Conservation (phyloP, 1,139 yeast species). For the Kurtzmaniella quercitrusa region DNA sequence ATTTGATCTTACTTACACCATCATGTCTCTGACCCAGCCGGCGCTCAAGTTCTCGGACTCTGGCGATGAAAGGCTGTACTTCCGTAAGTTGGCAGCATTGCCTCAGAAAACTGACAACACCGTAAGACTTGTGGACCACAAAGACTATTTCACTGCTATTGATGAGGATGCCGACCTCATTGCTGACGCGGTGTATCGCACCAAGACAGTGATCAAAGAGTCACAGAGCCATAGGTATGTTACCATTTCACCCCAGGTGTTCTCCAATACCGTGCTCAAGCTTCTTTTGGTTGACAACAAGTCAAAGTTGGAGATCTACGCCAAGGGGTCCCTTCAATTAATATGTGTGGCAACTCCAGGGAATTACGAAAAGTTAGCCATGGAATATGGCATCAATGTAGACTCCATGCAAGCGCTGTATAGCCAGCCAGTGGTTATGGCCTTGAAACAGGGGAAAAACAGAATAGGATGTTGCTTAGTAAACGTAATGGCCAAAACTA, state of each 20-base stretch:
- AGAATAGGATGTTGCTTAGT: constrained; percentile 75
- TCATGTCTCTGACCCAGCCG: constrained; percentile 61
- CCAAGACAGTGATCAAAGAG: constrained; percentile 70
- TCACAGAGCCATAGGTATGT: constrained; percentile 59
- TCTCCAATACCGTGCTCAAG: constrained; percentile 57
- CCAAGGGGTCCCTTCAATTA: constrained; percentile 56
- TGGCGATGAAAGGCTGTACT: constrained; percentile 61
- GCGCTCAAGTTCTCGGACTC: constrained; percentile 69
- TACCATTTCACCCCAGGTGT: constrained; percentile 73
- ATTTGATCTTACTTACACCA: neutral
- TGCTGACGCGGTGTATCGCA: constrained; percentile 79
- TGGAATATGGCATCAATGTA: constrained; percentile 48
- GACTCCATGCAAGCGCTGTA: constrained; percentile 63
- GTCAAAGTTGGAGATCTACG: constrained; percentile 69
- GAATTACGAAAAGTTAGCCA: constrained; percentile 52
- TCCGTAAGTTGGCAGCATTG: constrained; percentile 51
- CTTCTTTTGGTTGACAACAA: constrained; percentile 67
- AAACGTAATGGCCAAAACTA: constrained; percentile 62
- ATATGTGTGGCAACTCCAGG: constrained; percentile 82
- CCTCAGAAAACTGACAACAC: constrained; percentile 45
- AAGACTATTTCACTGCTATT: constrained; percentile 72
- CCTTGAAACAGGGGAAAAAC: constrained; percentile 54
- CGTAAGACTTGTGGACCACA: constrained; percentile 66
- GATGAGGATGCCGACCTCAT: constrained; percentile 78
- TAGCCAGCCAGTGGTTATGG: constrained; percentile 70